Evolutionary conservation across 306 rosid species (phyloP), one percentile per base, ranked within the genome.

Genomic region (Malus asiatica): DNA sequence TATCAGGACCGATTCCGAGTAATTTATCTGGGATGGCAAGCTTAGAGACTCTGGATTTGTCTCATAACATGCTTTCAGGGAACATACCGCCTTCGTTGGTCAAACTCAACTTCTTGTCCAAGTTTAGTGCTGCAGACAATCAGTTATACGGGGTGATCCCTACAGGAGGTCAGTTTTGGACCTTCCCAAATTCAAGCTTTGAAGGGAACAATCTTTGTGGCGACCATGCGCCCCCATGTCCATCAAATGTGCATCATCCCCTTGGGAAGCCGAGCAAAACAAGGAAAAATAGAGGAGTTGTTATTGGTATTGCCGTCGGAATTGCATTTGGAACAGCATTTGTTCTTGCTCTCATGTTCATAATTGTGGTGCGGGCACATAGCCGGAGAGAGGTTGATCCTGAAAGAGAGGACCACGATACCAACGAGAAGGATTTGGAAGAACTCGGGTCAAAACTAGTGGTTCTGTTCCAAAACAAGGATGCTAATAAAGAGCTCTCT

Each of bases 21-120:
- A 27, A 19, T 67, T 45, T 86, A 59, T 80, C 83, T 1, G 73
- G 70, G 55, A 78, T 86, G 86, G 29, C 8, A n/a, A 83, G 75
- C 84, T 80, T 88, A n/a, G 93, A 88, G 84, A 65, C 35, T 20
- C 60, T 88, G 66, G 93, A 88, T 80, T 71, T 88, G 75, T 84
- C 93, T 3, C 76, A 78, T 66, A 88, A 88, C 83, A 70, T 61
- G 58, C 86, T 88, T 48, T 66, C 74, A 7, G 90, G 93, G 38
- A 55, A 1, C 1, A 88, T 88, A 60, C 90, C 93, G 0, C 10
- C 70, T 27, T 78, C 86, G 3, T 60, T 88, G 73, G 66, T 35
- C 27, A 75, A 10, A 0, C 93, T 88, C 57, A 80, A 72, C 58
- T 88, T 88, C 68, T 64, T 86, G 69, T 88, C 93, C 35, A 78